These are phyloP conservation scores for Arachis stenosperma DNA, from an alignment of 306 rosid genomes.

Conservation along the genomic window DNA sequence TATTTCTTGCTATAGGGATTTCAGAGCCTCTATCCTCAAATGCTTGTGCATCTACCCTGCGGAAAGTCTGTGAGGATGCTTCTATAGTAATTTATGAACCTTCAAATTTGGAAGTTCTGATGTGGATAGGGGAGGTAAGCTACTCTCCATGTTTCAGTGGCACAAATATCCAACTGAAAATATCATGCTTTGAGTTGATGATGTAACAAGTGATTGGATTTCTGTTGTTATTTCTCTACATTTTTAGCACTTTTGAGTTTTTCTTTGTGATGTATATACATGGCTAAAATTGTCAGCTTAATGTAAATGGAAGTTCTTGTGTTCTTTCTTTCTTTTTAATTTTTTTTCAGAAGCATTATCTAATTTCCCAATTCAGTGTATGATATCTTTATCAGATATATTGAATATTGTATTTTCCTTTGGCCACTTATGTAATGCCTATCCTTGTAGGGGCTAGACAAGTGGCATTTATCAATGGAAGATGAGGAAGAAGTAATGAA, in stretches of 20 bases:
- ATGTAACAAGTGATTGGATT: slow-evolving; percentile 16
- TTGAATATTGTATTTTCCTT: slow-evolving; percentile 23
- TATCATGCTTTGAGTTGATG: slow-evolving; percentile 27
- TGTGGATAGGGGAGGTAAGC: slow-evolving; percentile 98
- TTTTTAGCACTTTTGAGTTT: slow-evolving; percentile 4
- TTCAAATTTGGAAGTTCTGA: slow-evolving; percentile 88
- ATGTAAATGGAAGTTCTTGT: slow-evolving; percentile 11
- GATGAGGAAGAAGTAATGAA: slow-evolving; percentile 94
- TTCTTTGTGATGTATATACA: slow-evolving; percentile 1
- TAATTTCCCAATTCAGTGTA: slow-evolving; percentile 22
- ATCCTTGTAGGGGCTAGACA: slow-evolving; percentile 68
- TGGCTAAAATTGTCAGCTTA: slow-evolving; percentile 6
- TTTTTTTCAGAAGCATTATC: slow-evolving; percentile 21
- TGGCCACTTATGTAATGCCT: slow-evolving; percentile 34
- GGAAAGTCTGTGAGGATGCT: slow-evolving; percentile 94
- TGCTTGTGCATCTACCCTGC: slow-evolving; percentile 88
- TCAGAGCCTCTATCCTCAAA: slow-evolving; percentile 80
- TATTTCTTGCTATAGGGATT: slow-evolving; percentile 89
- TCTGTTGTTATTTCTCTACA: slow-evolving; percentile 20
- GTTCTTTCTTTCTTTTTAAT: neutral
- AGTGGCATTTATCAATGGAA: slow-evolving; percentile 84
- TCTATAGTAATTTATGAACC: slow-evolving; percentile 78
- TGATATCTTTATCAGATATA: slow-evolving; percentile 33
- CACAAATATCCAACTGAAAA: slow-evolving; percentile 35
- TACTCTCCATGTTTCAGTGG: slow-evolving; percentile 28